Conservation (phyloP, 495 filamentous ascomycete genomes). For the Alectoria sarmentosa region DNA sequence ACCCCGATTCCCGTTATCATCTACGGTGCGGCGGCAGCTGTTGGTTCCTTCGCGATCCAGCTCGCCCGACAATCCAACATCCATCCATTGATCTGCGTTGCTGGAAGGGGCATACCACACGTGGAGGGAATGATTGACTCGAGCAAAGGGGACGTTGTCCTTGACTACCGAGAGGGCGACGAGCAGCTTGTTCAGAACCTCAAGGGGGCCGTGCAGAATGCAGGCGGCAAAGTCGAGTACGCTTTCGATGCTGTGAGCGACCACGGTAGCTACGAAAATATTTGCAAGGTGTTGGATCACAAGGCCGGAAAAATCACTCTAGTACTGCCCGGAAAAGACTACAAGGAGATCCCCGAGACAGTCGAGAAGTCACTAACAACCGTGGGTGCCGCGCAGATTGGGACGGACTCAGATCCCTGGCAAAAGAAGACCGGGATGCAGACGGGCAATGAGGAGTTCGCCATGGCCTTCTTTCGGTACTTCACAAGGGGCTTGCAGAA, state of each 20-base stretch:
- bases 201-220: conserved; percentile 37
- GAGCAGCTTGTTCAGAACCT: conserved; percentile 46
- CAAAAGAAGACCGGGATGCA: conserved; percentile 23
- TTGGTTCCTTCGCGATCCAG: conserved; percentile 63
- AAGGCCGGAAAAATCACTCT: conserved; percentile 44
- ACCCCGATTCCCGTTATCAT: conserved; percentile 49
- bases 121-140: conserved; percentile 55
- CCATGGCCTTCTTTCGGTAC: conserved; percentile 44
- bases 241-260: conserved; percentile 55
- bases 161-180: conserved; percentile 64
- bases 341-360: conserved; percentile 31
- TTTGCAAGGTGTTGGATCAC: conserved; percentile 39
- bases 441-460: conserved; percentile 45
- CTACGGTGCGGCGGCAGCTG: conserved; percentile 62
- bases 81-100: conserved; percentile 65
- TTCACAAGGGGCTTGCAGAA: conserved; percentile 44
- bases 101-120: conserved; percentile 49
- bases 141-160: conserved; percentile 57
- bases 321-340: conserved; percentile 39
- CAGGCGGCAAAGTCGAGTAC: conserved; percentile 30
- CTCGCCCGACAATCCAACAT: conserved; percentile 60
- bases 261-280: conserved; percentile 39
- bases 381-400: conserved; percentile 47
- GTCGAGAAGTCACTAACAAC: conserved; percentile 32
- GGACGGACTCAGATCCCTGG: conserved; percentile 23